Conservation (phyloP, 805 yeast species). For the Kodamaea laetipori region DNA sequence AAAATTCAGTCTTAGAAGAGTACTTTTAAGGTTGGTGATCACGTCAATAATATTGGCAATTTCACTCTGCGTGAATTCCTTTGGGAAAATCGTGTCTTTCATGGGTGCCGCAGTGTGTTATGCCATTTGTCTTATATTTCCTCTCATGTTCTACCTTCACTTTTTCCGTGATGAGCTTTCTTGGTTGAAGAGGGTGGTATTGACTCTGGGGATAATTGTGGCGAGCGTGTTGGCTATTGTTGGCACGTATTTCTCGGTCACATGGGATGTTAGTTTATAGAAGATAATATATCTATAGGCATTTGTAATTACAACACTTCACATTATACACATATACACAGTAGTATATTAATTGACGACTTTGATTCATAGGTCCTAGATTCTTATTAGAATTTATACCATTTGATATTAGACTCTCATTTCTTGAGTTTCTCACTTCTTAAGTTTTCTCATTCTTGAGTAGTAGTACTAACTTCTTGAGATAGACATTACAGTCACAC, state of each 20-base stretch:
- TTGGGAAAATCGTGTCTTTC: conserved; percentile 79
- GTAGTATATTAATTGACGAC: no score
- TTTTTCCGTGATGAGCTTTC: conserved; percentile 51
- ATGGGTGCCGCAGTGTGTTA: conserved; percentile 82
- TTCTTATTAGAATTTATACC: no score
- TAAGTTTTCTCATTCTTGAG: no score
- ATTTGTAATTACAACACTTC: no score
- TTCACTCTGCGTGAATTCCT: conserved; percentile 71
- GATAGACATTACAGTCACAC: no score
- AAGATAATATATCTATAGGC: no score
- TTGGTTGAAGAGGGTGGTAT: conserved; percentile 37
- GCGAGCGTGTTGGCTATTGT: conserved; percentile 52
- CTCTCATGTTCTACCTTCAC: conserved; percentile 67
- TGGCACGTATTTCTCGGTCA: conserved; percentile 56
- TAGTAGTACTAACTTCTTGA: no score
- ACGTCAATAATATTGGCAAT: conserved; percentile 58
- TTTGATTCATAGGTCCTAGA: no score
- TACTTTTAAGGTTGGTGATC: conserved; percentile 41
- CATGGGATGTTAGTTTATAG: conserved; percentile 11
- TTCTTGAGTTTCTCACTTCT: no score
- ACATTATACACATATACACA: no score
- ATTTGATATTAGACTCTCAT: no score
- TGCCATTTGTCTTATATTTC: conserved; percentile 75
- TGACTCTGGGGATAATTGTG: conserved; percentile 46
- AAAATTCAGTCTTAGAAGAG: conserved; percentile 14